Base-by-base conservation (phyloP, 352 stramenopile genomes). In the Phytophthora uliginosa region DNA sequence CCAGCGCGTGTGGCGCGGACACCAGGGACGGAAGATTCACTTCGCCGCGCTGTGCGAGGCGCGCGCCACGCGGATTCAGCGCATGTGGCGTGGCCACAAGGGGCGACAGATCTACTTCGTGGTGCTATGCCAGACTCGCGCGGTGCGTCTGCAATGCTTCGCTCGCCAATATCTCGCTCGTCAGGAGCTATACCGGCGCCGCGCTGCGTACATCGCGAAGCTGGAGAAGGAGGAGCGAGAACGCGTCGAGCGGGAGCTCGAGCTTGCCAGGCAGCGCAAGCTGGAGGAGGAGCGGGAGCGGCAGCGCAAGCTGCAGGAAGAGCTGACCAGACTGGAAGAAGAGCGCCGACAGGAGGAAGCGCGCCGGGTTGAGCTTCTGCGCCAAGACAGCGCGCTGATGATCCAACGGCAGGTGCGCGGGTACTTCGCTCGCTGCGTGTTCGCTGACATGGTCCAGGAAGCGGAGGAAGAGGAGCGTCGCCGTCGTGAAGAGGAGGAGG, bases 381-480 rank as follows among this genome's bases (percentile, higher is more conserved):
- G 62, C 22, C 68, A 89, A 33, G 47, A 73, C 17, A 85, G 80
- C 20, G 82, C 83, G 10, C 20, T 86, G 4, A 18, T 76, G 20
- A 89, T 93, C 34, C 83, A 93, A 51, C 65, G 33, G 20, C 59
- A 84, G 17, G 73, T 83, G 9, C 82, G 80, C 10, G 82, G 83
- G 12, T 89, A 85, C 66, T 85, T 84, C 62, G 79, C 70, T 13
- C 81, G 83, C 1, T 82, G 77, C 28, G 51, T 76, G 17, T 83
- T 83, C 54, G 72, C 69, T 9, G 69, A 78, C 12, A 73, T 90
- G 65, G 17, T 77, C 22, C 72, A 76, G 13, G 56, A 86, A 34
- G 79, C 80, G 1, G 74, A 80, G 34, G 68, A 87, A 12, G 67
- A 84, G 67, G 70, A 76, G 20, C 67, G 76, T 38, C 69, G 74